These are phyloP conservation scores for Aschersonia sp. DNA, from an alignment of 2,329 filamentous ascomycete species.

Conservation along the genomic window DNA sequence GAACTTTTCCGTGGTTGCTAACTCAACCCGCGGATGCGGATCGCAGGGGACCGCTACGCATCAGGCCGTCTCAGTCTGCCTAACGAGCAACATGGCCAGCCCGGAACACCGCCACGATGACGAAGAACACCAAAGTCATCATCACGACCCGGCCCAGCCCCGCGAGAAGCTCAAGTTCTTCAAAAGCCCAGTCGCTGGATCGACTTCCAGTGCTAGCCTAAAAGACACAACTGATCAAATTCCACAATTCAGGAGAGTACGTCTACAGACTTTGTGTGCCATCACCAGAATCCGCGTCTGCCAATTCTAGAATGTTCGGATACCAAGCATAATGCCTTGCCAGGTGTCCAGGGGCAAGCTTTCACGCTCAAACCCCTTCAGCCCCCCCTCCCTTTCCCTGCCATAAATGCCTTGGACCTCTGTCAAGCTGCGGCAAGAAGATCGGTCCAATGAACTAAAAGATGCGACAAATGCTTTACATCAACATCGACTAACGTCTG, in stretches of 20 bases:
- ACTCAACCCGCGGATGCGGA: too few relatives aligned
- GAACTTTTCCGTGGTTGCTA: too few relatives aligned
- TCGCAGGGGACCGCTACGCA: too few relatives aligned
- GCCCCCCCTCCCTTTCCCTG: too few relatives aligned
- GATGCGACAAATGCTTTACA: too few relatives aligned
- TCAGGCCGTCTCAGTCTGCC: not conserved
- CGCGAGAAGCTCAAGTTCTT: constrained; percentile 15
- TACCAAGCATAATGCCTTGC: too few relatives aligned
- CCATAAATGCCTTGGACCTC: too few relatives aligned
- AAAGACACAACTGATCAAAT: constrained; percentile 4
- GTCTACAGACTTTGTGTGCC: not conserved
- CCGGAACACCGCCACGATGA: not conserved
- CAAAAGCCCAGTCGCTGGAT: constrained; percentile 14
- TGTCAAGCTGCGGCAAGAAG: too few relatives aligned
- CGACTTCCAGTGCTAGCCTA: not conserved
- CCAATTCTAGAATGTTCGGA: too few relatives aligned
- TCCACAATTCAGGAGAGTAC: constrained; percentile 13
- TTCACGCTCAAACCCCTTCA: not conserved
- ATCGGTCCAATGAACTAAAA: too few relatives aligned
- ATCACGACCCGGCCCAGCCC: not conserved
- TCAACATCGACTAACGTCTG: not conserved
- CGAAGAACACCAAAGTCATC: not conserved
- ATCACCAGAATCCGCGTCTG: too few relatives aligned
- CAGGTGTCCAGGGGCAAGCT: not conserved
- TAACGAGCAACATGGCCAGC: not conserved